Evolutionary conservation across 2,329 filamentous ascomycete genomes (phyloP).

Genomic region (Trichoderma citrinoviride): DNA sequence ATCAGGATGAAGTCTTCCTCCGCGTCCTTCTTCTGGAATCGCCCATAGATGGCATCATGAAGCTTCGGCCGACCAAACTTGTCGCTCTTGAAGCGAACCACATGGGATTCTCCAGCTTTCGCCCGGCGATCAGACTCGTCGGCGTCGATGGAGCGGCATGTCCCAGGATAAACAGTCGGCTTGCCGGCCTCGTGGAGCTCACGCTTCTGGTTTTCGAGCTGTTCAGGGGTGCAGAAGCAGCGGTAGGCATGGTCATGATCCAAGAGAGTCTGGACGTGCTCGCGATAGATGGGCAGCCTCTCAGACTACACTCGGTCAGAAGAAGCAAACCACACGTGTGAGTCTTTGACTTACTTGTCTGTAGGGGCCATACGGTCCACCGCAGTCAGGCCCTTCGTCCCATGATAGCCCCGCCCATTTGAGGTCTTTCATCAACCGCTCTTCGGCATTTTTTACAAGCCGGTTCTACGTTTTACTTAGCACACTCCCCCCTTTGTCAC

Average conservation of each 20-base stretch:
- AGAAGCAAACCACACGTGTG: not conserved
- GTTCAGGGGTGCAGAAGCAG: constrained; percentile 81
- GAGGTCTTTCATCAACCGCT: constrained; percentile 73
- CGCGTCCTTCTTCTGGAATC: constrained; percentile 52
- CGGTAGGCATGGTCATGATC: constrained; percentile 75
- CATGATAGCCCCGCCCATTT: constrained; percentile 86
- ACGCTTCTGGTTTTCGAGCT: constrained; percentile 65
- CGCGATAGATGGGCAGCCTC: constrained; percentile 67
- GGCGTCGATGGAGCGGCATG: constrained; percentile 64
- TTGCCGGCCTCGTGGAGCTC: constrained; percentile 53
- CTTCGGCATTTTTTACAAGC: constrained; percentile 75
- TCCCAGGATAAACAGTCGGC: constrained; percentile 55
- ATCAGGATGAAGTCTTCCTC: constrained; percentile 84
- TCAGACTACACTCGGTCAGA: constrained; percentile 60
- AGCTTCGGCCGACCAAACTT: constrained; percentile 57
- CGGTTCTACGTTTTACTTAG: constrained; percentile 58
- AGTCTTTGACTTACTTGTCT: constrained; percentile 58
- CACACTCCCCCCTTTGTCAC: not conserved
- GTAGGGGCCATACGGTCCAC: constrained; percentile 82
- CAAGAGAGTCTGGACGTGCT: constrained; percentile 68
- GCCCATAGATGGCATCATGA: constrained; percentile 76
- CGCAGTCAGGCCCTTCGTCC: constrained; percentile 89
- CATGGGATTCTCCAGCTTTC: constrained; percentile 65
- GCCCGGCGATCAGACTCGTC: constrained; percentile 71
- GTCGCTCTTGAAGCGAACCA: constrained; percentile 71